A percentile compares a stretch with the other conserved stretches of the same genome.
Conservation (phyloP, 768 basidiomycete species). For the Clathrus columnatus region DNA sequence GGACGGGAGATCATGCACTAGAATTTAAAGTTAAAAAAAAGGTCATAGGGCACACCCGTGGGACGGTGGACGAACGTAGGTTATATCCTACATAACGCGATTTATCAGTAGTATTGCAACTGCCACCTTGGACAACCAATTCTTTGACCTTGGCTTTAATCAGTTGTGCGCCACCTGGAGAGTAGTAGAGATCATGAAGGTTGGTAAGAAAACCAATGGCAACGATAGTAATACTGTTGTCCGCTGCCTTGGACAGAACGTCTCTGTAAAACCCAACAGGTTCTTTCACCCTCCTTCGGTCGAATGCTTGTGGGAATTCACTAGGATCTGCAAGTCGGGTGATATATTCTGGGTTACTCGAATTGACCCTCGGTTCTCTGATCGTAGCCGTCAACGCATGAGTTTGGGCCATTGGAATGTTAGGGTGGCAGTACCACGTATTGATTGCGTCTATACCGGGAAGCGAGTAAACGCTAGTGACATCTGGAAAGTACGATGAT, state of each 20-base stretch:
- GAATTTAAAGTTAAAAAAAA: background rate
- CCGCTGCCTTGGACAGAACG: background rate
- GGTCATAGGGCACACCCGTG: too few species aligned
- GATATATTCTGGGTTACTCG: background rate
- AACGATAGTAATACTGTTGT: background rate
- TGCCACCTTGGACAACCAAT: background rate
- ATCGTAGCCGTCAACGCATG: background rate
- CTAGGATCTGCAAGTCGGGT: background rate
- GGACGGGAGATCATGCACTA: background rate
- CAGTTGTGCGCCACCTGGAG: background rate
- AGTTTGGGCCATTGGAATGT: background rate
- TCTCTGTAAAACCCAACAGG: background rate
- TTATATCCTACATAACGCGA: background rate
- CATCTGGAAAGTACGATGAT: background rate
- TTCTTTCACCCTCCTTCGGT: background rate
- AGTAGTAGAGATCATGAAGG: background rate
- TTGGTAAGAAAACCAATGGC: background rate
- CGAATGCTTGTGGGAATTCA: background rate
- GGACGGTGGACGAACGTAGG: background rate
- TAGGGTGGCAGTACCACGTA: background rate
- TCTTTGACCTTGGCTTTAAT: background rate
- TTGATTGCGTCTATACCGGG: slow-evolving; percentile 1
- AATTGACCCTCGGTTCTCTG: background rate
- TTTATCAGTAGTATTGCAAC: background rate
- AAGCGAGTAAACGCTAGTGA: background rate